phyloP scores from a whole-genome alignment of 371 early-diverging fungal species.

The Chytridium lagenaria region DNA sequence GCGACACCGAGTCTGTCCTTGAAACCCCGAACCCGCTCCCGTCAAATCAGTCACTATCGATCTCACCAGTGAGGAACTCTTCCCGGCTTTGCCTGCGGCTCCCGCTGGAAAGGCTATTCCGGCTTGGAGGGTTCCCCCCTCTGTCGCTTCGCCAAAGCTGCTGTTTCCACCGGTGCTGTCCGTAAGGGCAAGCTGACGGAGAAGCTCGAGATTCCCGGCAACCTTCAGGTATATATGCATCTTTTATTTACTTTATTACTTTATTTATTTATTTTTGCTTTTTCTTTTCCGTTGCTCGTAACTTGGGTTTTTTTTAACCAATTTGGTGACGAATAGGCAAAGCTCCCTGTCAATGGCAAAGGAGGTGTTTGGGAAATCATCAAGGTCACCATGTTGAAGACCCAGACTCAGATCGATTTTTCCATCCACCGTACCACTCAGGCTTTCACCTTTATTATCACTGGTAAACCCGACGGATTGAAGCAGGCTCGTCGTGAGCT shows the following conservation, averaged over 20 bases:
- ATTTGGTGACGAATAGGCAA: conserved; percentile 36
- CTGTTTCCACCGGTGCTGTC: conserved; percentile 22
- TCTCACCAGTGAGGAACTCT: conserved; percentile 45
- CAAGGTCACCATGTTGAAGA: conserved; percentile 71
- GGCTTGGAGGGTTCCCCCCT: conserved; percentile 33
- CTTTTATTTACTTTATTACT: background rate
- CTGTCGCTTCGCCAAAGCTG: conserved; percentile 4
- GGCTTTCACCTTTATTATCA: conserved; percentile 84
- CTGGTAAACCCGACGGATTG: conserved; percentile 79
- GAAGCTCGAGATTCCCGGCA: conserved; percentile 45
- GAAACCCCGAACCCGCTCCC: background rate
- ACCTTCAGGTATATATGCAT: conserved; percentile 39
- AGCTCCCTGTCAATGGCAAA: conserved; percentile 53
- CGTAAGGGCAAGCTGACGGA: conserved; percentile 38
- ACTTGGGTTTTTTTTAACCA: background rate
- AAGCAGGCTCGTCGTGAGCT: conserved; percentile 82
- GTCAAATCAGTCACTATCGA: conserved; percentile 30
- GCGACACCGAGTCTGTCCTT: conserved; percentile 2
- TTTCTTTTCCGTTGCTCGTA: too few species aligned
- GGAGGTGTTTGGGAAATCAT: conserved; percentile 69
- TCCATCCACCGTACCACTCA: conserved; percentile 78
- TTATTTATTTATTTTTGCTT: background rate
- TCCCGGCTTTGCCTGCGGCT: conserved; percentile 45
- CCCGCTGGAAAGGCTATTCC: conserved; percentile 19
- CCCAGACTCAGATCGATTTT: conserved; percentile 84